A percentile compares a stretch with the other conserved stretches of the same genome.
phyloP scores from a whole-genome alignment of 164 flowering plant species.

The Cinnamomum chago region DNA sequence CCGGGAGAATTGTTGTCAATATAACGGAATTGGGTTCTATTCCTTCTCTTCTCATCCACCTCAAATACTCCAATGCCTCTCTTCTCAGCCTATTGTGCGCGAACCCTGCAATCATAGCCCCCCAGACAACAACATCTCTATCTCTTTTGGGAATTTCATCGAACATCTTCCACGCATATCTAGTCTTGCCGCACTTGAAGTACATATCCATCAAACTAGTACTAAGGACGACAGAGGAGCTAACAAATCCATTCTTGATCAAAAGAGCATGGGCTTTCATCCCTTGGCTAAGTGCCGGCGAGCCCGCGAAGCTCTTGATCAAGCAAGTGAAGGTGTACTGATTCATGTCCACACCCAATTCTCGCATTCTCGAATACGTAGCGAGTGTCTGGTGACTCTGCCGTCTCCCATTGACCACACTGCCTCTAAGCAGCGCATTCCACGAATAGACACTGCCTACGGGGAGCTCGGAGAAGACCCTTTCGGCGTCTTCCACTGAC shows the following conservation, averaged over 20 bases:
- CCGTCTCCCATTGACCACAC: conserved; percentile 51
- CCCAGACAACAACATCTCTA: conserved; percentile 77
- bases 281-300: conserved; percentile 52
- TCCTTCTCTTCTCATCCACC: conserved; percentile 64
- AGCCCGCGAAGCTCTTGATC: conserved; percentile 79
- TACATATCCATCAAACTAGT: conserved; percentile 86
- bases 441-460: conserved; percentile 53
- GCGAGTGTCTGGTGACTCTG: conserved; percentile 30
- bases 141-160: conserved; percentile 51
- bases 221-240: conserved; percentile 32
- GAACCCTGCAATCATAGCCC: conserved; percentile 82
- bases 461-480: conserved; percentile 42
- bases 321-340: conserved; percentile 64
- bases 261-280: conserved; percentile 58
- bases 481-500: conserved; percentile 52
- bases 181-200: conserved; percentile 73
- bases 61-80: conserved; percentile 56
- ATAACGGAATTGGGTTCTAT: conserved; percentile 60
- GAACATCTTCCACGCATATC: conserved; percentile 58
- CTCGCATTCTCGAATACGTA: conserved; percentile 53
- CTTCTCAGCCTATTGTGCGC: conserved; percentile 59
- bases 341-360: conserved; percentile 59
- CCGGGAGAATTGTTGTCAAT: conserved; percentile 61
- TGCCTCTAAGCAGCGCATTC: conserved; percentile 84
- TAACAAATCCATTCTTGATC: conserved; percentile 65